These are phyloP conservation scores for Plasmodium sp. DNA, from an alignment of 169 alveolate species.

Conservation along the genomic window DNA sequence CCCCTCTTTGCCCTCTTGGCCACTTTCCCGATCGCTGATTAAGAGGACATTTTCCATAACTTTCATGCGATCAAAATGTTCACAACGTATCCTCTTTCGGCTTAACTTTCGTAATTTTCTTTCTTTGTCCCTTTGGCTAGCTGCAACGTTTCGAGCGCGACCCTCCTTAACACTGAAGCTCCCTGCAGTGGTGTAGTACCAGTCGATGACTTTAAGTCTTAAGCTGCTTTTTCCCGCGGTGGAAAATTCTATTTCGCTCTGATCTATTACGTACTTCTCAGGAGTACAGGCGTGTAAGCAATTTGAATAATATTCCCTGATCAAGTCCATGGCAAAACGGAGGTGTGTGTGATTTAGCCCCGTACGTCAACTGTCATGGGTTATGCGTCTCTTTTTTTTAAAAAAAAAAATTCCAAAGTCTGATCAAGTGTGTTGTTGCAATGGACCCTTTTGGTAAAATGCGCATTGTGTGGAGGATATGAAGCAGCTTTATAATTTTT, in stretches of 20 bases:
- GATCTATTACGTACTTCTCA: constrained; percentile 56
- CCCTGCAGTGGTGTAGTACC: constrained; percentile 23
- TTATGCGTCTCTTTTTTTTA: neutral
- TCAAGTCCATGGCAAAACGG: constrained; percentile 8
- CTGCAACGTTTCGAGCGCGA: neutral
- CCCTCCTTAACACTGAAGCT: neutral
- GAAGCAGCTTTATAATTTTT: neutral
- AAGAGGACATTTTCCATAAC: constrained; percentile 10
- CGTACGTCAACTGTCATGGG: neutral
- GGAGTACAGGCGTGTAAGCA: constrained; percentile 43
- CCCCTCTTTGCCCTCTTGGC: neutral
- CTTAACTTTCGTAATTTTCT: neutral
- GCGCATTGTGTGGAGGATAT: neutral
- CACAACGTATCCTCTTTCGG: neutral
- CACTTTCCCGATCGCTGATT: neutral
- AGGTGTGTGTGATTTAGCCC: neutral
- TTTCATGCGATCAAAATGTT: constrained; percentile 1
- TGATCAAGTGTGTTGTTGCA: neutral
- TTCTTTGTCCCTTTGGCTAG: neutral
- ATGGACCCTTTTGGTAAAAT: neutral
- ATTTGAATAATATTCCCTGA: constrained; percentile 19
- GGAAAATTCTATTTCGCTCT: constrained; percentile 38
- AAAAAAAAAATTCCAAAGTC: neutral
- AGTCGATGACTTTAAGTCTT: constrained; percentile 17
- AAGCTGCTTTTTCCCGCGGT: neutral